Evolutionary conservation across 2,329 filamentous ascomycete species (phyloP).

Genomic region (Pseudovirgaria hyperparasitica): DNA sequence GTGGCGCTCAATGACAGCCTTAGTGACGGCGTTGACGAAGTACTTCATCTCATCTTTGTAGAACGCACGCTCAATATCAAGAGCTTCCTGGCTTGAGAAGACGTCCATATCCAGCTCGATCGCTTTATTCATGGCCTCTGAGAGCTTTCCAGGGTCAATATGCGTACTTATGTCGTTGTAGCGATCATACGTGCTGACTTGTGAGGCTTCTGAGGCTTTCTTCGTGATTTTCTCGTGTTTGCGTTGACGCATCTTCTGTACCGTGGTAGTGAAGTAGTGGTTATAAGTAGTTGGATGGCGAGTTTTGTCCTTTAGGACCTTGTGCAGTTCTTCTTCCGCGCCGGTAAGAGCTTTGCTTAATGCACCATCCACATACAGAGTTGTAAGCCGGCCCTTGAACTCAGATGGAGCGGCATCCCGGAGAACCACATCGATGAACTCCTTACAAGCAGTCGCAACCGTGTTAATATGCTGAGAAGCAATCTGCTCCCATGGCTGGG

Average conservation of each 20-base stretch:
- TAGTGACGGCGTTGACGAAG: slow-evolving; percentile 21
- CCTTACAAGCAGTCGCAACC: slow-evolving; percentile 19
- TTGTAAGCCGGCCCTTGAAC: slow-evolving; percentile 25
- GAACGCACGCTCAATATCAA: slow-evolving; percentile 22
- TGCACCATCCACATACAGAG: slow-evolving; percentile 27
- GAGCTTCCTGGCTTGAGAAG: slow-evolving; percentile 20
- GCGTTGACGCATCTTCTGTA: slow-evolving; percentile 11
- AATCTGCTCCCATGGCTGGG: slow-evolving; percentile 37
- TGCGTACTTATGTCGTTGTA: not conserved
- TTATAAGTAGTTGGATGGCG: slow-evolving; percentile 44
- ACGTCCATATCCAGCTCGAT: slow-evolving; percentile 20
- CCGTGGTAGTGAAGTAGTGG: slow-evolving; percentile 21
- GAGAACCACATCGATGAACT: slow-evolving; percentile 24
- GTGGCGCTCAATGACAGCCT: slow-evolving; percentile 27
- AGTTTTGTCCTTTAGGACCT: slow-evolving; percentile 35
- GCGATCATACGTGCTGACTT: not conserved
- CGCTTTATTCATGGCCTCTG: slow-evolving; percentile 2
- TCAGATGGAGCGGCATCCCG: slow-evolving; percentile 26
- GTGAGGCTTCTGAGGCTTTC: not conserved
- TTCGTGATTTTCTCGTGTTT: slow-evolving; percentile 1
- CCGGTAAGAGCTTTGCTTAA: slow-evolving; percentile 24
- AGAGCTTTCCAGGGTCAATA: slow-evolving; percentile 1
- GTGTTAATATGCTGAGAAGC: slow-evolving; percentile 22
- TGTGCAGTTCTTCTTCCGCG: slow-evolving; percentile 28
- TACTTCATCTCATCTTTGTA: slow-evolving; percentile 26